Evolutionary conservation across 331 rosid species (phyloP), one percentile per base, ranked within the genome.

Genomic region (Saraca asoca): DNA sequence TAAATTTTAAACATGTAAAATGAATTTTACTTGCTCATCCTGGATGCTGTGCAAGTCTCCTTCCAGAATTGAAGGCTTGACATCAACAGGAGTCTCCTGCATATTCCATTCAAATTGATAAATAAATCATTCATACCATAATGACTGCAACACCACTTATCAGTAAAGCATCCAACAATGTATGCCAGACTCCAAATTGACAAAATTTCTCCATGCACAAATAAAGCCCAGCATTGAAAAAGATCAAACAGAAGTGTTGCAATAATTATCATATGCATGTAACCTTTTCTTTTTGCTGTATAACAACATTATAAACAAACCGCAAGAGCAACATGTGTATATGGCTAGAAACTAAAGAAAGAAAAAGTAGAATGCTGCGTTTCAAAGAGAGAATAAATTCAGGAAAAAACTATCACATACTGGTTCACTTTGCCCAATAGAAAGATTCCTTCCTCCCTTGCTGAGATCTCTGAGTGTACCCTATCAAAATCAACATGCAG

Each of bases 391-490:
- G n/a, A n/a, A n/a, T n/a, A n/a, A n/a, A n/a, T n/a, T n/a, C n/a
- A n/a, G n/a, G n/a, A n/a, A n/a, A n/a, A n/a, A n/a, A n/a, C n/a
- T 17, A 60, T 74, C 45, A 82, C 94, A 55, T 81, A 93, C 98
- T 63, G 64, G 80, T 80, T 85, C 95, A 29, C 72, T 68, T 74
- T 83, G 90, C 70, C 83, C 95, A 50, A 76, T 38, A 44, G 91
- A 78, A 51, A 75, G 76, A 74, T 67, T 90, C 74, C 91, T 87
- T 61, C 91, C 97, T 45, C 97, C 90, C 82, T 93, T 93, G 17
- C 85, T 90, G 86, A 90, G 98, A 84, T 90, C 98, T 83, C 97
- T 90, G 58, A 93, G 75, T 48, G 96, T 90, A 50, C 98, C 98
- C 98, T 93, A 87, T 41, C 81, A 71, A 48, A 78, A 52, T 73